Base-by-base conservation (phyloP, 768 basidiomycete species). In the Lentinula boryana region DNA sequence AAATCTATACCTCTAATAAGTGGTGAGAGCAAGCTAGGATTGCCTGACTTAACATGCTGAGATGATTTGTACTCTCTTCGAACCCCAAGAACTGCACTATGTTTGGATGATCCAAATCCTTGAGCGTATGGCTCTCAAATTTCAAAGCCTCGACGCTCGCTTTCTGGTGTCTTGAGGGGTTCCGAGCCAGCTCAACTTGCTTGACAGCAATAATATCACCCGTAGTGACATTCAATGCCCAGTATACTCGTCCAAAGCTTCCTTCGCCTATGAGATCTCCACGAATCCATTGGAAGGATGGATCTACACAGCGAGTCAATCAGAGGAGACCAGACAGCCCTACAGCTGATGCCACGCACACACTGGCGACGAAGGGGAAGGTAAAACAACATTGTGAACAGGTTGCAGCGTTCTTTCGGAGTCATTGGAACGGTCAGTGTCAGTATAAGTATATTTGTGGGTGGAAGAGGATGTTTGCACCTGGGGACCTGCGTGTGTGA, bases 161-260 rank as follows among this genome's bases (percentile, higher is more conserved):
- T 56, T 79, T 72, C 64, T 91, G 85, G 84, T 58, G 78, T 79
- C 67, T 83, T 84, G 72, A 93, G 91, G 64, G 84, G 86, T 18
- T 82, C 79, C 40, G 81, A 80, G 0, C 91, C 60, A 92, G 78
- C 70, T 97, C 95, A 35, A 97, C 95, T 72, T 96, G 95, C 74
- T 98, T 98, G 63, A 98, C 95, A 3, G 95, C 95, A 69, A 97
- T 89, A 78, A 96, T 86, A 70, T 96, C 92, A 36, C 93, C 93
- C 0, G 89, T 93, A 2, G 86, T 91, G 40, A 88, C 89, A 71
- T 96, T 97, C 55, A 97, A 75, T 0, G 88, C 95, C 63, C 95
- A 80, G 68, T 91, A 97, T n/a, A 98, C 95, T 53, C 84, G 82
- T 31, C 94, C 95, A 69, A 91, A 96, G 48, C 90, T 92, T n/a